These are phyloP conservation scores for Tolypocladium nubicola DNA, from an alignment of 2,329 filamentous ascomycete genomes.

Conservation along the genomic window DNA sequence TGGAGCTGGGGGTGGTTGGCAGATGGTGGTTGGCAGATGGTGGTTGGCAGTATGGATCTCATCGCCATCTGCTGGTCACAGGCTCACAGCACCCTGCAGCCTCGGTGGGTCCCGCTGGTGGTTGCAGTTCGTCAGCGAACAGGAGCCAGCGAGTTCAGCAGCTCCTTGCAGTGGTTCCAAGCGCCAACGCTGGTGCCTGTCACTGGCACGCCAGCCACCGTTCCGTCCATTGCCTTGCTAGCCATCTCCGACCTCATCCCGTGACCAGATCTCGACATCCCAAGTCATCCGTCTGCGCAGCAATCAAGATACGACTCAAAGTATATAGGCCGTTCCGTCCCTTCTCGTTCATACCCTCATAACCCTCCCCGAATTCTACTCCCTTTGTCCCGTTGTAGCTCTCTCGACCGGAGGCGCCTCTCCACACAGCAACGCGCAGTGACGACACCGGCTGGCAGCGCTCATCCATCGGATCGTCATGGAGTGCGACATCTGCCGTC, in stretches of 20 bases:
- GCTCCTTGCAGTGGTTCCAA: too few species aligned
- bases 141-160: not conserved
- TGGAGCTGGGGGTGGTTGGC: not conserved
- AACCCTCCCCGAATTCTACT: not conserved
- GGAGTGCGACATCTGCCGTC: conserved; percentile 60
- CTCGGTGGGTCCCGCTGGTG: not conserved
- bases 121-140: not conserved
- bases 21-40: too few species aligned
- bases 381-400: not conserved
- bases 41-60: not conserved
- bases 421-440: not conserved
- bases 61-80: not conserved
- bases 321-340: not conserved
- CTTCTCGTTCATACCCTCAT: not conserved
- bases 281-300: not conserved
- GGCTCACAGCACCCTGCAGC: not conserved
- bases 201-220: not conserved
- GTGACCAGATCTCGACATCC: not conserved
- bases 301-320: not conserved
- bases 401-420: not conserved
- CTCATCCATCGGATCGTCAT: conserved; percentile 28
- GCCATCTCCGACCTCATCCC: not conserved
- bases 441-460: not conserved
- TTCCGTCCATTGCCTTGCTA: not conserved
- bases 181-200: not conserved